phyloP scores from a whole-genome alignment of 2,329 filamentous ascomycete species.

The Colletotrichum echinochloae region DNA sequence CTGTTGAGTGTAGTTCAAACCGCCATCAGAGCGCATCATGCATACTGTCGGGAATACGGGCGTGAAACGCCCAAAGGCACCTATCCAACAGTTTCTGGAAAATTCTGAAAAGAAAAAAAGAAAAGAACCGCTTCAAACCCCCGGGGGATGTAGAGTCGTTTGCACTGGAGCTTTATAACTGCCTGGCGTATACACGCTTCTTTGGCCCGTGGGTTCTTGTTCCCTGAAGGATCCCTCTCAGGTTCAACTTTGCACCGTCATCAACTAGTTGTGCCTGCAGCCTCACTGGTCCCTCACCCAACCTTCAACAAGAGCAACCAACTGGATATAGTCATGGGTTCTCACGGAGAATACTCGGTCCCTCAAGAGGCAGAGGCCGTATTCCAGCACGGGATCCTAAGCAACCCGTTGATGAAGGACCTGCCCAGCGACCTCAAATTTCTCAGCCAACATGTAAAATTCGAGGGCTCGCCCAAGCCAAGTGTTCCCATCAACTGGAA shows the following conservation, averaged over 20 bases:
- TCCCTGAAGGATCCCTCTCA: background rate
- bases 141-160: background rate
- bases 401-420: conserved; percentile 32
- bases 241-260: background rate
- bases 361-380: conserved; percentile 33
- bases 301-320: background rate
- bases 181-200: background rate
- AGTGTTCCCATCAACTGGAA: conserved; percentile 67
- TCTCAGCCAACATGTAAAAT: conserved; percentile 48
- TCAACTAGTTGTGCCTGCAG: background rate
- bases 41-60: background rate
- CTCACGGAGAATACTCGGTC: conserved; percentile 28
- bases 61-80: background rate
- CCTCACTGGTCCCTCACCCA: no score
- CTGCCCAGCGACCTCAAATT: conserved; percentile 22
- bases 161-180: background rate
- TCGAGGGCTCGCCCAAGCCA: conserved; percentile 57
- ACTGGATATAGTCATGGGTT: conserved; percentile 17
- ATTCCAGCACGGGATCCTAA: conserved; percentile 22
- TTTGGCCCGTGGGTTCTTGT: background rate
- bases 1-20: background rate
- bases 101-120: no score
- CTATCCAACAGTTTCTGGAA: background rate
- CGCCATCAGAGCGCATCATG: background rate
- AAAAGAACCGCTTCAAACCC: no score